Evolutionary conservation across 1,284 basidiomycete species (phyloP).

Genomic region (Fomitopsis schrenkii): DNA sequence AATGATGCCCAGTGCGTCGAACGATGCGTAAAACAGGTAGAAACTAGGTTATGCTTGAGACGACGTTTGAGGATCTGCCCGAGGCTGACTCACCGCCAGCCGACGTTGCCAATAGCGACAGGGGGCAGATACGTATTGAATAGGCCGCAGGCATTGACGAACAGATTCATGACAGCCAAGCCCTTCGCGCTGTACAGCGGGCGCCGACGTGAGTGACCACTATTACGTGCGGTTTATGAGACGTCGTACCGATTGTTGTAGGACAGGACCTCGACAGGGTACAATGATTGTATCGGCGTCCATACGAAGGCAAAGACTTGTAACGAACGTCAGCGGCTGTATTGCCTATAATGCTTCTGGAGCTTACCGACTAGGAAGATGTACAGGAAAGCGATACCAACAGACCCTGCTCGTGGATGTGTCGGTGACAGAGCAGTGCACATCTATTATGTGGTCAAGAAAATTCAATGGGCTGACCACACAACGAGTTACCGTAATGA

Average conservation of each 20-base stretch:
- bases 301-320: slow-evolving; percentile 21
- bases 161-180: slow-evolving; percentile 19
- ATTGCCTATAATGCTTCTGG: neutral
- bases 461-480: neutral
- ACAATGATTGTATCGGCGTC: slow-evolving; percentile 21
- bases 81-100: slow-evolving; percentile 12
- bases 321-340: no score
- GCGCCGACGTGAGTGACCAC: neutral
- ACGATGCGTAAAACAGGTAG: slow-evolving; percentile 19
- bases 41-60: slow-evolving; percentile 4
- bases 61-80: neutral
- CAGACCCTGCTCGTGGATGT: slow-evolving; percentile 14
- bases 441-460: neutral
- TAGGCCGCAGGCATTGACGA: slow-evolving; percentile 16
- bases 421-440: slow-evolving; percentile 18
- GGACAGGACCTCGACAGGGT: slow-evolving; percentile 20
- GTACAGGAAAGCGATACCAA: slow-evolving; percentile 21
- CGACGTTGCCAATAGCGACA: slow-evolving; percentile 16
- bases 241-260: slow-evolving; percentile 13
- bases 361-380: slow-evolving; percentile 18
- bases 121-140: slow-evolving; percentile 23
- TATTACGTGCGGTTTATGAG: neutral
- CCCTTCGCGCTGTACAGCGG: slow-evolving; percentile 15
- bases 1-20: slow-evolving; percentile 17
- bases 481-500: slow-evolving; percentile 13